phyloP scores from a whole-genome alignment of 192 early-diverging fungal genomes.

The Gigaspora rosea region DNA sequence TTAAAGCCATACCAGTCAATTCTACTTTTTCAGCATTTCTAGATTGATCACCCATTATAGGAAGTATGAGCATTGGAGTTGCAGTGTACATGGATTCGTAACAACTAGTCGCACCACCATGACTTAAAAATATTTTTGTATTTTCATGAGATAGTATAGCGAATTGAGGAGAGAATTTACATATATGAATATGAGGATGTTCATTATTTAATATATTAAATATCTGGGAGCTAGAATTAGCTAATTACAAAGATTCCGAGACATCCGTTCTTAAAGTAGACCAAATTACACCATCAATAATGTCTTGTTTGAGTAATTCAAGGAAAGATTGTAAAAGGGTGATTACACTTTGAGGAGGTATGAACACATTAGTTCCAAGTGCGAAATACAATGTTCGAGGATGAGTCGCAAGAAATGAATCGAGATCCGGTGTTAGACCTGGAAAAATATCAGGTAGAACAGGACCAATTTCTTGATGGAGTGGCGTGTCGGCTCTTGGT shows the following conservation, averaged over 20 bases:
- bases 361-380: constrained; percentile 37
- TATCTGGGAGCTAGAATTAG: too few species aligned
- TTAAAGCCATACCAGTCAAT: neutral
- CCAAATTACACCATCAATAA: too few species aligned
- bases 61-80: constrained; percentile 33
- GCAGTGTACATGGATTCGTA: constrained; percentile 37
- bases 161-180: constrained; percentile 37
- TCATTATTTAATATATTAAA: neutral
- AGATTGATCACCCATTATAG: constrained; percentile 19
- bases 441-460: constrained; percentile 34
- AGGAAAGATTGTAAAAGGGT: constrained; percentile 12
- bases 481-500: neutral
- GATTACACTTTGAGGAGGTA: neutral
- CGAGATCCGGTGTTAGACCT: neutral
- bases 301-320: too few species aligned
- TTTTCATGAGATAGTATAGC: constrained; percentile 36
- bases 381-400: constrained; percentile 30
- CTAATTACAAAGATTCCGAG: too few species aligned
- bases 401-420: constrained; percentile 30
- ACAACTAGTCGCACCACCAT: constrained; percentile 36
- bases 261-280: too few species aligned
- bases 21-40: constrained; percentile 2
- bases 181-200: constrained; percentile 23
- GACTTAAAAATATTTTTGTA: constrained; percentile 35
- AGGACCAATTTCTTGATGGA: constrained; percentile 36